Conservation (phyloP, 2,329 filamentous ascomycete species). For the Orbilia ellipsospora region DNA sequence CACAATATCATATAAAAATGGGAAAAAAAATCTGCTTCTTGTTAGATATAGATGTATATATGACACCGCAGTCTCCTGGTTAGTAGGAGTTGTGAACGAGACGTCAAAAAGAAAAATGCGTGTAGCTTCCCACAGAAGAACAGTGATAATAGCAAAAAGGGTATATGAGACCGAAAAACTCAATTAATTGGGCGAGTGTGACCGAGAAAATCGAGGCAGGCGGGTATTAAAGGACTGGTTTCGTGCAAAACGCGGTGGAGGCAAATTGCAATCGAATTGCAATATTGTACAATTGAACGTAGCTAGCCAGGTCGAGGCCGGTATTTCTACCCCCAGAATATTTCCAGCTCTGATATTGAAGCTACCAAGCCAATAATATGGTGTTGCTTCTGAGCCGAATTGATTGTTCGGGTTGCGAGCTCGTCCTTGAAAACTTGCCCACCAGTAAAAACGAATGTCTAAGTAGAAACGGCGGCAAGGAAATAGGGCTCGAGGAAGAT, state of each 20-base stretch:
- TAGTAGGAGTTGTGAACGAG: background rate
- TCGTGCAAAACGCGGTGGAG: conserved; percentile 37
- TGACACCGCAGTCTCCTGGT: background rate
- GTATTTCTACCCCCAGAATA: conserved; percentile 18
- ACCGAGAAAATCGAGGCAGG: conserved; percentile 27
- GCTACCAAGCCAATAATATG: conserved; percentile 34
- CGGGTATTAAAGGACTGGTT: conserved; percentile 33
- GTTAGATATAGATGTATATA: conserved; percentile 12
- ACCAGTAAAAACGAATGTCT: conserved; percentile 49
- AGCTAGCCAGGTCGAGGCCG: conserved; percentile 28
- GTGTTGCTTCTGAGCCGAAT: conserved; percentile 17
- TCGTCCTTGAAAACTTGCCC: conserved; percentile 29
- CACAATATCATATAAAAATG: conserved; percentile 5
- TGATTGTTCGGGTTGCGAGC: conserved; percentile 18
- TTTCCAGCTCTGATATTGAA: conserved; percentile 37
- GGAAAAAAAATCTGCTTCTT: conserved; percentile 21
- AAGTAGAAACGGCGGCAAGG: conserved; percentile 36
- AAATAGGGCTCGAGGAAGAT: conserved; percentile 39
- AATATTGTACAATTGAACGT: conserved; percentile 13
- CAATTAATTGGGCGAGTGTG: conserved; percentile 18
- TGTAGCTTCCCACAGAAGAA: conserved; percentile 9
- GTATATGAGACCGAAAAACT: conserved; percentile 23
- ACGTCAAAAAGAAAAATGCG: background rate
- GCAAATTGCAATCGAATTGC: conserved; percentile 46
- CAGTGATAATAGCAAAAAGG: background rate